Percentiles rank a stretch among this genome's conserved stretches.
These are phyloP conservation scores for Blastobotrys petasosporus DNA, from an alignment of 1,139 yeast species.

Conservation along the genomic window DNA sequence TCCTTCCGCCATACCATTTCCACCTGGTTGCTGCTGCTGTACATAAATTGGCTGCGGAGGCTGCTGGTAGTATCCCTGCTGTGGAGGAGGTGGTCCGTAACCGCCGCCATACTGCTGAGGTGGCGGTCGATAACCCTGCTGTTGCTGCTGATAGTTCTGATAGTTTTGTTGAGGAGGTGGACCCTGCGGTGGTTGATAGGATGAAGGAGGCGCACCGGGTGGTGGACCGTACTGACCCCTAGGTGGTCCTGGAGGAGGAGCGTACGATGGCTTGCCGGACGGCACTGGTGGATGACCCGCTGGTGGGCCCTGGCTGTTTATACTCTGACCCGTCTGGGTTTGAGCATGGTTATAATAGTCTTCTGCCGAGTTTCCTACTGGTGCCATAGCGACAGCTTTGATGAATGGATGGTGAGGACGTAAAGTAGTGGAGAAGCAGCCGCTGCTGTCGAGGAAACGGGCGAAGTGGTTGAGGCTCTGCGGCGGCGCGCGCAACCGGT, in stretches of 20 bases:
- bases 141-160: not conserved
- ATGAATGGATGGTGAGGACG: not conserved
- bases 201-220: no score
- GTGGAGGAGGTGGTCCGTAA: slow-evolving; percentile 8
- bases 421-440: slow-evolving; percentile 6
- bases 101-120: slow-evolving; percentile 6
- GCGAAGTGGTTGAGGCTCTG: no score
- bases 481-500: no score
- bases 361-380: slow-evolving; percentile 2
- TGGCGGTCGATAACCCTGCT: not conserved
- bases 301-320: slow-evolving; percentile 4
- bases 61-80: slow-evolving; percentile 18
- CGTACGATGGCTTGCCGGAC: slow-evolving; percentile 2
- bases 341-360: slow-evolving; percentile 5
- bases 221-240: slow-evolving; percentile 3
- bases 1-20: slow-evolving; percentile 22
- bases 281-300: slow-evolving; percentile 10
- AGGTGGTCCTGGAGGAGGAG: slow-evolving; percentile 6
- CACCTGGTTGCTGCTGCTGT: slow-evolving; percentile 35
- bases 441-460: not conserved
- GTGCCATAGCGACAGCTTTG: not conserved
- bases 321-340: not conserved
- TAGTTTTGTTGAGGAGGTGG: slow-evolving; percentile 4
- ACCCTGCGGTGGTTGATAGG: slow-evolving; percentile 5
- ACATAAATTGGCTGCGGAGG: slow-evolving; percentile 38